Conservation (phyloP, 331 rosid genomes). For the Telfairia occidentalis region DNA sequence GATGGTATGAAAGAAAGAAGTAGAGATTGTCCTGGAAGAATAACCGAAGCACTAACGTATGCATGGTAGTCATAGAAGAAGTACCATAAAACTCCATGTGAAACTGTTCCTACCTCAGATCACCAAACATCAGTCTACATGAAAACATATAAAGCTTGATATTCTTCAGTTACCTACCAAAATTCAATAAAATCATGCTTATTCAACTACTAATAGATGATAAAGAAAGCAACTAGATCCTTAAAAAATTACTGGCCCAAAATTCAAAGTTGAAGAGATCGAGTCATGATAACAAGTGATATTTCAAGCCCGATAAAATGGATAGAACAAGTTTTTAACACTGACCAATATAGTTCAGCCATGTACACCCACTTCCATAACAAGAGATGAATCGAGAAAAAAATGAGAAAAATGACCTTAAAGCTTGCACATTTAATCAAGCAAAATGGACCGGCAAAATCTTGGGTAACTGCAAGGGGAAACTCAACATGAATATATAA, state of each 20-base stretch:
- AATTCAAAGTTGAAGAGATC: conserved; percentile 83
- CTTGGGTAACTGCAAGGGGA: conserved; percentile 62
- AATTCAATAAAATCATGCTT: conserved; percentile 19
- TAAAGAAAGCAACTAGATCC: conserved; percentile 9
- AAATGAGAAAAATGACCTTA: conserved; percentile 57
- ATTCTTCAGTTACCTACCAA: conserved; percentile 71
- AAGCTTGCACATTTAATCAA: conserved; percentile 72
- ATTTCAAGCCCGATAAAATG: conserved; percentile 57
- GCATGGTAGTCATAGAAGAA: background rate
- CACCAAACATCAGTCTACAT: conserved; percentile 44
- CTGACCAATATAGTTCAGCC: conserved; percentile 1
- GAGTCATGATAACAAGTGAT: conserved; percentile 59
- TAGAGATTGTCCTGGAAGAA: background rate
- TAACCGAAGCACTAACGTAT: background rate
- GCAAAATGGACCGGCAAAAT: conserved; percentile 79
- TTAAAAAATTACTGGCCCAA: conserved; percentile 56
- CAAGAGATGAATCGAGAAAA: background rate
- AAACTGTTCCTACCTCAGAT: conserved; percentile 46
- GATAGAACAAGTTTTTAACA: conserved; percentile 11
- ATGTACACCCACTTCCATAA: conserved; percentile 10
- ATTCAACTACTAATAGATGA: conserved; percentile 15
- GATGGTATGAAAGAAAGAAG: background rate
- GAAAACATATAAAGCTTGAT: conserved; percentile 76
- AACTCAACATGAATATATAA: background rate
- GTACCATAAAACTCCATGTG: background rate